Evolutionary conservation across 805 yeast genomes (phyloP), one percentile per base, ranked within the genome.

Genomic region (Starmerella geochares): DNA sequence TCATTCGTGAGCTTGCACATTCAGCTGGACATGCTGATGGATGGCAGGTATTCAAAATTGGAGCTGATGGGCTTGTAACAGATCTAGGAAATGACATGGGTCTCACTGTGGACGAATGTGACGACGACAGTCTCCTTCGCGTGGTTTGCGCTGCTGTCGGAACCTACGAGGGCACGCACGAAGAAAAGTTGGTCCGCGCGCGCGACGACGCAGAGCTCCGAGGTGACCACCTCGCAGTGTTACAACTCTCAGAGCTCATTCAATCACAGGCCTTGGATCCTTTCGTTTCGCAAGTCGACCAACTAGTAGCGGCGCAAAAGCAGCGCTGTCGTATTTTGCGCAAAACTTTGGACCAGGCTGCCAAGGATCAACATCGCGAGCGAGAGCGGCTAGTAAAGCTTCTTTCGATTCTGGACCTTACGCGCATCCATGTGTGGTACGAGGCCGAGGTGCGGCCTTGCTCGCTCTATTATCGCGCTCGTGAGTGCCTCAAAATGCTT

Each of bases 31-130:
- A 38, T 28, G 53, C 48, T 28, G 62, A 55, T 48, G 62, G 59
- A 16, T 65, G 69, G 69, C 67, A 64, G 49, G 59, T 65, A 3
- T 65, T 65, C 53, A 56, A 57, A 35, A 55, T 65, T 14, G 64
- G 60, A 24, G 56, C 38, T 2, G 64, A 62, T 21, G 65, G 65
- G 1, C 54, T 55, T 1, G 56, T 64, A 7, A 56, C 57, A 17
- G 66, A 64, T 23, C 48, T 63, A 5, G 58, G 57, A 23, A 52
- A 52, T 10, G 58, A 52, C 24, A 47, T 59, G 46, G 54, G 51
- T n/a, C 52, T 54, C 3, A 7, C 41, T 6, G 29, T 21, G 17
- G n/a, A 31, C 11, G 46, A 13, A 7, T 28, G 11, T 7, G 49
- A 40, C 2, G 25, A 16, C 2, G 35, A 32, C 4, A 48, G 38